Percentiles rank a stretch among this genome's conserved stretches.
phyloP scores from a whole-genome alignment of 495 filamentous ascomycete genomes.

The Penicillium paxilli region DNA sequence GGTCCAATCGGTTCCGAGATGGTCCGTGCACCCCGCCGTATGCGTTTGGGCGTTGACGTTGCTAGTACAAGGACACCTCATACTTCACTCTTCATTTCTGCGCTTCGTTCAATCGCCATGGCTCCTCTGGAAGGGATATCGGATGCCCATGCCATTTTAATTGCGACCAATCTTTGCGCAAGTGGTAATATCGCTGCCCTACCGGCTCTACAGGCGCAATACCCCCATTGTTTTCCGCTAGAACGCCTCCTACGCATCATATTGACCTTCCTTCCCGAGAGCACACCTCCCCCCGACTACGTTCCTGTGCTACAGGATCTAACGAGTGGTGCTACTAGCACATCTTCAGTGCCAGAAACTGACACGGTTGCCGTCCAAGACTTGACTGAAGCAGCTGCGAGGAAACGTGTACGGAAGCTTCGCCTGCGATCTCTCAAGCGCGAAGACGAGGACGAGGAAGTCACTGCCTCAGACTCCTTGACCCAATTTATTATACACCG shows the following conservation, averaged over 20 bases:
- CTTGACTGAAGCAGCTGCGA: slow-evolving; percentile 63
- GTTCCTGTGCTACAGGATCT: slow-evolving; percentile 58
- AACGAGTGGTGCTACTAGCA: slow-evolving; percentile 37
- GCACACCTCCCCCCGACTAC: slow-evolving; percentile 64
- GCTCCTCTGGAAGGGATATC: slow-evolving; percentile 43
- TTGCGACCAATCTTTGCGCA: slow-evolving; percentile 47
- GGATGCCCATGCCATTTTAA: slow-evolving; percentile 48
- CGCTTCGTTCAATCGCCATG: slow-evolving; percentile 29
- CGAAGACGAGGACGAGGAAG: slow-evolving; percentile 43
- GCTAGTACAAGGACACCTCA: slow-evolving; percentile 25
- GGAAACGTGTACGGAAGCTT: slow-evolving; percentile 69
- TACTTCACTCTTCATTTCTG: slow-evolving; percentile 8
- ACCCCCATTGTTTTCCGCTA: slow-evolving; percentile 58
- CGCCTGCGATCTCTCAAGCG: slow-evolving; percentile 61
- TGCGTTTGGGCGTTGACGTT: slow-evolving; percentile 24
- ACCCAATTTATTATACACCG: slow-evolving; percentile 75
- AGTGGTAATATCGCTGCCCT: slow-evolving; percentile 62
- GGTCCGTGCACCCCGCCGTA: slow-evolving; percentile 41
- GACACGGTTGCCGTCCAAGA: slow-evolving; percentile 61
- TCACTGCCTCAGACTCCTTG: slow-evolving; percentile 54
- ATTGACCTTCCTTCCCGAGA: slow-evolving; percentile 83
- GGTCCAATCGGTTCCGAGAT: slow-evolving; percentile 39
- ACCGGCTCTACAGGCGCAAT: slow-evolving; percentile 58
- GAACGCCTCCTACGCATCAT: slow-evolving; percentile 77
- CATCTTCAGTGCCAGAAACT: slow-evolving; percentile 32